Evolutionary conservation across 805 yeast species (phyloP).

Genomic region (Phaffomyces opuntiae): DNA sequence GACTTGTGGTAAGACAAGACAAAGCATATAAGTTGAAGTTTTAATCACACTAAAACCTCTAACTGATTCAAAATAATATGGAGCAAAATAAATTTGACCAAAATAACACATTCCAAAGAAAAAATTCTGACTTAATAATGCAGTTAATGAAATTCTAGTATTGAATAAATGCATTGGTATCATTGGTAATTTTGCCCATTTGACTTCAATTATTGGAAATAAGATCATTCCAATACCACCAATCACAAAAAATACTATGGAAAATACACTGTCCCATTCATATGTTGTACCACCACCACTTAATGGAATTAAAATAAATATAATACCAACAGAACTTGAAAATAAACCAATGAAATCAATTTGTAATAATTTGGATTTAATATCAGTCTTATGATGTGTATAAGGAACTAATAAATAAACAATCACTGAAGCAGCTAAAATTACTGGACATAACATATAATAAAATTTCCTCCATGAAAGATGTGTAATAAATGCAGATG

Average conservation of each 20-base stretch:
- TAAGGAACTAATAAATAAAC: conserved; percentile 16
- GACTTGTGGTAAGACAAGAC: conserved; percentile 6
- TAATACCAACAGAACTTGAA: conserved; percentile 38
- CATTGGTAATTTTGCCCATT: conserved; percentile 44
- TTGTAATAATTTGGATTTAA: conserved; percentile 23
- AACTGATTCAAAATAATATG: conserved; percentile 30
- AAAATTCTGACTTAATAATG: conserved; percentile 28
- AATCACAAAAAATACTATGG: conserved; percentile 28
- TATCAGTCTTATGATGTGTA: conserved; percentile 23
- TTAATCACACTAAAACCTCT: conserved; percentile 21
- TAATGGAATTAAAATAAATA: conserved; percentile 42
- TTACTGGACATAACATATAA: conserved; percentile 30
- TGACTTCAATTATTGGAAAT: conserved; percentile 45
- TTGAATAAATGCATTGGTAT: conserved; percentile 42
- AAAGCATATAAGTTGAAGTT: conserved; percentile 4
- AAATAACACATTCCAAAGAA: conserved; percentile 43
- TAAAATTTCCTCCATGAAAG: conserved; percentile 35
- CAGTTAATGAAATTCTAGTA: conserved; percentile 24
- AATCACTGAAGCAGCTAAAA: background rate
- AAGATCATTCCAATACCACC: conserved; percentile 31
- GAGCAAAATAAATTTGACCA: conserved; percentile 39
- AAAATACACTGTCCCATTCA: conserved; percentile 37
- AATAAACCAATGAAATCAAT: conserved; percentile 48
- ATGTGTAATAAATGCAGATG: conserved; percentile 31
- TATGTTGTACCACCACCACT: conserved; percentile 53